Evolutionary conservation across 371 early-diverging fungal genomes (phyloP).

Genomic region (Phascolomyces articulosus): DNA sequence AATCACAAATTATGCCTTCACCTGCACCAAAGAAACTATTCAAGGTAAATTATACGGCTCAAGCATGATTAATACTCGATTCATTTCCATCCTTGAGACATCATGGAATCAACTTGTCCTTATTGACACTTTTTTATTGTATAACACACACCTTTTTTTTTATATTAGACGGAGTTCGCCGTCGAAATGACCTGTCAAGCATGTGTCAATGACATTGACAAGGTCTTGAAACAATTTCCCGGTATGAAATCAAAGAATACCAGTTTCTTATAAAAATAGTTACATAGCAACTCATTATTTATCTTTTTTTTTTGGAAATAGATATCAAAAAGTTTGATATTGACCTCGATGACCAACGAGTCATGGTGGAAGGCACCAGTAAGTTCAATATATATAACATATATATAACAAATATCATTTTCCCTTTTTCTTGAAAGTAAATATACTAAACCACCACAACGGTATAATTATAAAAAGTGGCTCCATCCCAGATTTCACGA

Average conservation of each 20-base stretch:
- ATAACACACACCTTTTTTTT: not conserved
- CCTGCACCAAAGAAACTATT: constrained; percentile 15
- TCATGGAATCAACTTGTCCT: too few species aligned
- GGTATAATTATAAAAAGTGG: constrained; percentile 45
- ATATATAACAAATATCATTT: too few species aligned
- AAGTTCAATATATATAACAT: constrained; percentile 14
- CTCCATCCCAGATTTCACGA: constrained; percentile 66
- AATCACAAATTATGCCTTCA: constrained; percentile 13
- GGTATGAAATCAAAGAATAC: constrained; percentile 48
- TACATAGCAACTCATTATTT: too few species aligned
- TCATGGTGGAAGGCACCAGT: constrained; percentile 69
- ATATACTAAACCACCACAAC: too few species aligned
- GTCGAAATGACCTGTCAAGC: constrained; percentile 84
- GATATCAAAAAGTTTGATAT: constrained; percentile 61
- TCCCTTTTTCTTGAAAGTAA: too few species aligned
- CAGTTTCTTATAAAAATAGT: too few species aligned
- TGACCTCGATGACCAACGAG: constrained; percentile 59
- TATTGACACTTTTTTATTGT: not conserved
- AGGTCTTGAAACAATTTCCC: constrained; percentile 53
- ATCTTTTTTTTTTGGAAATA: constrained; percentile 18
- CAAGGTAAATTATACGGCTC: constrained; percentile 17
- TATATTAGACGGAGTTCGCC: constrained; percentile 71
- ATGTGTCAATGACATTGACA: constrained; percentile 70
- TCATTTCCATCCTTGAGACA: not conserved
- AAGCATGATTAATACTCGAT: too few species aligned